These are phyloP conservation scores for Begonia peltatifolia DNA, from an alignment of 306 rosid genomes.

Conservation along the genomic window DNA sequence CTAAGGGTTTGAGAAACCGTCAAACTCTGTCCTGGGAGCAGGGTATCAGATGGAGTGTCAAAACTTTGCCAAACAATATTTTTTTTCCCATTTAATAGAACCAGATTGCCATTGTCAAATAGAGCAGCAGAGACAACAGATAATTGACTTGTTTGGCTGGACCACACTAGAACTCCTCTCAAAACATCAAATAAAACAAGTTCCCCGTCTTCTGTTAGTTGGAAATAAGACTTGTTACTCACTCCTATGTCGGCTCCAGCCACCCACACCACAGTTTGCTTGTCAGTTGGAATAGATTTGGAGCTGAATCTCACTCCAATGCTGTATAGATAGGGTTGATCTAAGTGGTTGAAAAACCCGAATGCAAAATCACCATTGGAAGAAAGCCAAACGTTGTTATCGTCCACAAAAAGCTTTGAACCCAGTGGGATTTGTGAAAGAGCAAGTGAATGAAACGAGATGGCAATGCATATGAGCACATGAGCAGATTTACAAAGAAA, in stretches of 20 bases:
- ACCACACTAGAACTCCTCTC: constrained; percentile 29
- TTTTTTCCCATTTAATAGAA: constrained; percentile 28
- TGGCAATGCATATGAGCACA: constrained; percentile 14
- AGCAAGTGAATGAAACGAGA: constrained; percentile 28
- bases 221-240: constrained; percentile 46
- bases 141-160: constrained; percentile 24
- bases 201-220: constrained; percentile 43
- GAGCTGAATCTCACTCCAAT: constrained; percentile 57
- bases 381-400: constrained; percentile 46
- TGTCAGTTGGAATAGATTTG: constrained; percentile 29
- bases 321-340: constrained; percentile 40
- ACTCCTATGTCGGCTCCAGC: constrained; percentile 43
- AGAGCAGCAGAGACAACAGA: constrained; percentile 48
- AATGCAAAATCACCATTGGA: constrained; percentile 59
- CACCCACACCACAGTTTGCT: constrained; percentile 53
- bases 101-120: constrained; percentile 59
- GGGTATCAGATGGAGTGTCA: constrained; percentile 52
- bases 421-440: constrained; percentile 44
- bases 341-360: constrained; percentile 40
- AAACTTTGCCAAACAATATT: constrained; percentile 65
- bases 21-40: constrained; percentile 68
- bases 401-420: constrained; percentile 42
- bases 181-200: constrained; percentile 41
- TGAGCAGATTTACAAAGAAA: constrained; percentile 14
- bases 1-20: constrained; percentile 29